phyloP scores from a whole-genome alignment of 1,139 yeast species.

The Diutina siamensis region DNA sequence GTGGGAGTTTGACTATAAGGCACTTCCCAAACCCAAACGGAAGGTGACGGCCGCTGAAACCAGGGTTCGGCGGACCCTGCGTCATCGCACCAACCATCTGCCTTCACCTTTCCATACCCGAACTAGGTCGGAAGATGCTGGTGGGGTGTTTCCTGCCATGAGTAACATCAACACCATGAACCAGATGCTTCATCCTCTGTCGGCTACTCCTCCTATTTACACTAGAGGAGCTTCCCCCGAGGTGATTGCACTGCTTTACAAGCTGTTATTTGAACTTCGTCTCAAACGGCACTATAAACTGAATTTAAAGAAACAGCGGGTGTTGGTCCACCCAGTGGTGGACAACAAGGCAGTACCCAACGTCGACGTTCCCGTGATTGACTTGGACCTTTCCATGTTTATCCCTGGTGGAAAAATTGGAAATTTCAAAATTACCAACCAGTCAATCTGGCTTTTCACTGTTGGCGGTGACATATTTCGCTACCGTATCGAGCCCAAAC shows the following conservation, averaged over 20 bases:
- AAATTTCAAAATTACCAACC: not conserved
- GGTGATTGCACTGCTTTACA: conserved; percentile 23
- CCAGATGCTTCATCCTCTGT: not conserved
- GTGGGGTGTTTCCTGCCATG: not conserved
- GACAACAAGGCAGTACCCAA: conserved; percentile 31
- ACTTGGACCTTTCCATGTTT: conserved; percentile 24
- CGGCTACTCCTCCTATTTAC: not conserved
- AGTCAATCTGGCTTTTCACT: conserved; percentile 1
- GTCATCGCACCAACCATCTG: conserved; percentile 1
- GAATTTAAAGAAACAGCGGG: conserved; percentile 11
- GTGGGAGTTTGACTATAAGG: conserved; percentile 66
- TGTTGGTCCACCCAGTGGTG: conserved; percentile 27
- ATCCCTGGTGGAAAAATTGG: conserved; percentile 14
- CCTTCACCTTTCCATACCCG: not conserved
- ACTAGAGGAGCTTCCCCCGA: conserved; percentile 9
- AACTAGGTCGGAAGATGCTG: not conserved
- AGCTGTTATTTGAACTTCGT: conserved; percentile 25
- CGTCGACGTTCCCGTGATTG: conserved; percentile 25
- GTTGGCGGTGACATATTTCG: not conserved
- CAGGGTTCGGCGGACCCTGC: not conserved
- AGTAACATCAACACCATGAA: not conserved
- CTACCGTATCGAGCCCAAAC: not conserved
- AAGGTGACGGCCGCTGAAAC: conserved; percentile 11
- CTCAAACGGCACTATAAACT: conserved; percentile 19
- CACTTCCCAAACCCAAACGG: conserved; percentile 41